Evolutionary conservation across 140 eudicot species (phyloP).

Genomic region (Ambrosia hybrid): DNA sequence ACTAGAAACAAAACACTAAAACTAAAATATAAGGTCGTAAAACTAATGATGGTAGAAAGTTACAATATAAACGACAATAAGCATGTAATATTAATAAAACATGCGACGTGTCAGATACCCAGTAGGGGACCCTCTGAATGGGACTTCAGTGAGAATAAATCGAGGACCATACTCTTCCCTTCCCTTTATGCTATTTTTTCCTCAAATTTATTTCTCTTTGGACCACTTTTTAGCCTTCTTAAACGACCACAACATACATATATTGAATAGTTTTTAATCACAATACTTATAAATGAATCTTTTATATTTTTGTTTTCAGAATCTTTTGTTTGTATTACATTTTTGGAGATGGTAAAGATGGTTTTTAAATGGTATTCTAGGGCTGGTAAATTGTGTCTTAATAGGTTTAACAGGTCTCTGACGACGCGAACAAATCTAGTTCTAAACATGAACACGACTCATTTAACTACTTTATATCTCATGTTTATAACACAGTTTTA

Average conservation of each 20-base stretch:
- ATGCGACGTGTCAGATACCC: conserved; percentile 35
- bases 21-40: neutral
- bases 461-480: too few species aligned
- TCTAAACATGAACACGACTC: too few species aligned
- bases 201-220: conserved; percentile 31
- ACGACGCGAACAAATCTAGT: too few species aligned
- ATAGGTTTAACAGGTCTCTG: too few species aligned
- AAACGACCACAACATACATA: neutral
- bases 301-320: too few species aligned
- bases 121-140: conserved; percentile 32
- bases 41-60: neutral
- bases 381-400: too few species aligned
- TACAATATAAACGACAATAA: neutral
- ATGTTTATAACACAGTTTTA: too few species aligned
- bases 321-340: too few species aligned
- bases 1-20: neutral
- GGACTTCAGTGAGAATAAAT: conserved; percentile 22
- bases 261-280: too few species aligned
- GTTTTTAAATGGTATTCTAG: too few species aligned
- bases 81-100: conserved; percentile 20
- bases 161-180: conserved; percentile 39
- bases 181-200: conserved; percentile 19
- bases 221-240: conserved; percentile 27
- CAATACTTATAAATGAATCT: too few species aligned
- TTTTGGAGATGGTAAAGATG: too few species aligned